Evolutionary conservation across 1,139 yeast genomes (phyloP).

Genomic region (Scheffersomyces insectosa): DNA sequence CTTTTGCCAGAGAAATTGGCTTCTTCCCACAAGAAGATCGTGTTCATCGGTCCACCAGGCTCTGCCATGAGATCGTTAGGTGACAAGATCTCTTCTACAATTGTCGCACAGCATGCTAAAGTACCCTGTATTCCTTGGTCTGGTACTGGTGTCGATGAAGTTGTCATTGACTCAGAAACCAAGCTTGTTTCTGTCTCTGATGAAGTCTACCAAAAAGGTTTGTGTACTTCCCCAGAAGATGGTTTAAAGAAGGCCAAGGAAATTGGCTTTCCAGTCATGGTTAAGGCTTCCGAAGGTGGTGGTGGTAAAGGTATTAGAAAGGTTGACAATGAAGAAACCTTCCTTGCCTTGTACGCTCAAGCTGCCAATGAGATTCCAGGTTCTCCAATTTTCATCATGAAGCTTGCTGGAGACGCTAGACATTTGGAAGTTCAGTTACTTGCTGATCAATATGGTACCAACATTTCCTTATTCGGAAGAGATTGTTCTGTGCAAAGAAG

Average conservation of each 20-base stretch:
- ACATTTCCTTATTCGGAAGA: conserved; percentile 90
- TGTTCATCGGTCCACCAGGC: conserved; percentile 98
- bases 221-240: conserved; percentile 83
- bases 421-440: conserved; percentile 93
- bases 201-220: conserved; percentile 79
- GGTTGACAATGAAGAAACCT: conserved; percentile 77
- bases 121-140: conserved; percentile 99
- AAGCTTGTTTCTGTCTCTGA: conserved; percentile 89
- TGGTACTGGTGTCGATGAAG: conserved; percentile 93
- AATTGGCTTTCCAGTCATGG: conserved; percentile 96
- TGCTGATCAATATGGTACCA: conserved; percentile 95
- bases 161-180: conserved; percentile 61
- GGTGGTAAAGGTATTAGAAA: conserved; percentile 99
- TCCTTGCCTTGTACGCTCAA: conserved; percentile 71
- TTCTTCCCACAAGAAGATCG: conserved; percentile 80
- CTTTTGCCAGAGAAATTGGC: conserved; percentile 90
- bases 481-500: conserved; percentile 98
- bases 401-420: conserved; percentile 92
- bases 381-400: conserved; percentile 93
- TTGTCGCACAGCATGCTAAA: conserved; percentile 96
- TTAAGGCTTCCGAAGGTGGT: conserved; percentile 98
- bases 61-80: conserved; percentile 99
- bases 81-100: conserved; percentile 95
- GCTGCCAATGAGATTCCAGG: conserved; percentile 96
- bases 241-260: conserved; percentile 79